Evolutionary conservation across 768 basidiomycete species (phyloP).

Genomic region (Postia placenta): DNA sequence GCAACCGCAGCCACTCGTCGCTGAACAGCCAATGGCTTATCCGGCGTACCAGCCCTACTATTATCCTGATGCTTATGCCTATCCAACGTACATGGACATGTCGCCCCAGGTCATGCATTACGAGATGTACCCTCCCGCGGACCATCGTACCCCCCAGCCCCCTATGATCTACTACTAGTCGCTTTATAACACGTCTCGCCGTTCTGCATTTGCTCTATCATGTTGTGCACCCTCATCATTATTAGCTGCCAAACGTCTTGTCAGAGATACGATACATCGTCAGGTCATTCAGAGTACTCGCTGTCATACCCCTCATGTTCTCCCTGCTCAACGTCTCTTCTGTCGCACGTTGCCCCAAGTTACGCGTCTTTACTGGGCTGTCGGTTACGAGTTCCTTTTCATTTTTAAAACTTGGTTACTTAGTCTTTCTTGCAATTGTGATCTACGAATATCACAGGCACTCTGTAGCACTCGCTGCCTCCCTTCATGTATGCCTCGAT

Average conservation of each 20-base stretch:
- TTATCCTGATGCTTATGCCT: conserved; percentile 64
- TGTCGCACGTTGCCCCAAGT: neutral
- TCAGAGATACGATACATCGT: neutral
- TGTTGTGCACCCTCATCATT: conserved; percentile 15
- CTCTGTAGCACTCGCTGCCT: neutral
- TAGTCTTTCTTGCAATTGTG: neutral
- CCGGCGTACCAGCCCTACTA: conserved; percentile 63
- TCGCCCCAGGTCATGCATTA: conserved; percentile 59
- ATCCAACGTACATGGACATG: conserved; percentile 64
- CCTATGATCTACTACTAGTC: conserved; percentile 52
- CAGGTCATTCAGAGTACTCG: neutral
- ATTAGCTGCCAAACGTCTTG: neutral
- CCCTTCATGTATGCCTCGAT: neutral
- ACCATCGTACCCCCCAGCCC: conserved; percentile 33
- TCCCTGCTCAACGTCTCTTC: neutral
- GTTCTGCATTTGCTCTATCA: conserved; percentile 20
- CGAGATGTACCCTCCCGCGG: conserved; percentile 53
- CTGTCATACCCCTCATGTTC: neutral
- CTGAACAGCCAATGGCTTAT: conserved; percentile 40
- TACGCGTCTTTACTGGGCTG: neutral
- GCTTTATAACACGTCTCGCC: conserved; percentile 12
- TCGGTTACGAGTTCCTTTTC: neutral
- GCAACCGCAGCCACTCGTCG: conserved; percentile 20
- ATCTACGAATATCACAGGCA: neutral
- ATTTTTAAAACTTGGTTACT: neutral